phyloP scores from a whole-genome alignment of 208 protist species.

The Trypanosoma theileri region DNA sequence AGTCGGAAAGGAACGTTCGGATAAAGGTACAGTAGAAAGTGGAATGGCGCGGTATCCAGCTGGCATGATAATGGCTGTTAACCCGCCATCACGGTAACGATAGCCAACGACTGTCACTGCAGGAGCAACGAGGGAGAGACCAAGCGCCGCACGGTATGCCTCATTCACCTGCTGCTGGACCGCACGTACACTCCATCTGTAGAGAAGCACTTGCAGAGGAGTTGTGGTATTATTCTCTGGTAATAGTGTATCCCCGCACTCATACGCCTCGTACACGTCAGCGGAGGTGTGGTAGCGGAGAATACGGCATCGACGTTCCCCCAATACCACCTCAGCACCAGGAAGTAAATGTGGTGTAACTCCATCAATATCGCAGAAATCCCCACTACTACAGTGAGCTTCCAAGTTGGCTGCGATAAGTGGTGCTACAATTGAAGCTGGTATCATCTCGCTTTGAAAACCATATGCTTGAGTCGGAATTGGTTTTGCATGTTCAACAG shows the following conservation, averaged over 20 bases:
- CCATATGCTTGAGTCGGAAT: conserved; percentile 69
- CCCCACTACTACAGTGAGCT: conserved; percentile 11
- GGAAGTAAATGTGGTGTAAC: conserved; percentile 44
- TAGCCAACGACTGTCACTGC: conserved; percentile 45
- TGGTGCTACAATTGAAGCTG: conserved; percentile 37
- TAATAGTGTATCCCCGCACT: conserved; percentile 20
- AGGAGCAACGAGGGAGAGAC: conserved; percentile 48
- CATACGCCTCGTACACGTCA: conserved; percentile 70
- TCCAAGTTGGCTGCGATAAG: conserved; percentile 55
- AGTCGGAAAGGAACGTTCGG: conserved; percentile 45
- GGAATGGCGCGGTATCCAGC: conserved; percentile 46
- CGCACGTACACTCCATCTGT: conserved; percentile 58
- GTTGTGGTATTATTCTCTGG: too few relatives aligned
- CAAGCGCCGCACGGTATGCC: conserved; percentile 58
- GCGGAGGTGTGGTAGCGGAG: conserved; percentile 58
- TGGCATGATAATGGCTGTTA: conserved; percentile 66
- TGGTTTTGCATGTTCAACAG: conserved; percentile 42
- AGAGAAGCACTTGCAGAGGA: conserved; percentile 45
- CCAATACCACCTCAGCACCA: conserved; percentile 41
- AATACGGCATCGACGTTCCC: conserved; percentile 40
- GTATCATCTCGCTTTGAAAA: conserved; percentile 36
- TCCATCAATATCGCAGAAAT: conserved; percentile 17
- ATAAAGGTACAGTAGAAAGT: conserved; percentile 54
- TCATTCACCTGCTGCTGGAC: conserved; percentile 46
- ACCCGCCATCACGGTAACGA: conserved; percentile 50